phyloP scores from a whole-genome alignment of 192 early-diverging fungal genomes.

The Coemansia sp. region DNA sequence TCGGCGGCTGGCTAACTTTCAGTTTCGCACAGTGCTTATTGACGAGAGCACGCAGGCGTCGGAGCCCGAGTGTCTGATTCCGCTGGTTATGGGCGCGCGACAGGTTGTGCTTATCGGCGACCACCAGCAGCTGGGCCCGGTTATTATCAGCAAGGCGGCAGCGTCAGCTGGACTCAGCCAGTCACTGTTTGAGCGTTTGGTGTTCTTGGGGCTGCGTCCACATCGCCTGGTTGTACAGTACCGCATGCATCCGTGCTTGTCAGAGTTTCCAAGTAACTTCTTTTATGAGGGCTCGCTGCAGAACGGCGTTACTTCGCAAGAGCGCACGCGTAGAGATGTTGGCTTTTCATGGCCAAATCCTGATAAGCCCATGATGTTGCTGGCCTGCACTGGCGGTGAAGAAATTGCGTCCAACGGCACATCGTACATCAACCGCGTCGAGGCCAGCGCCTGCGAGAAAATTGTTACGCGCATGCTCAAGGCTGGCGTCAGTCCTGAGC shows the following conservation, averaged over 20 bases:
- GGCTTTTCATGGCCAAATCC: constrained; percentile 98
- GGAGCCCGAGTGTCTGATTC: constrained; percentile 98
- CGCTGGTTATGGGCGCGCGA: constrained; percentile 91
- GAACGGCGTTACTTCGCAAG: constrained; percentile 92
- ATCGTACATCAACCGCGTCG: constrained; percentile 95
- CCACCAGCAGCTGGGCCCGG: constrained; percentile 98
- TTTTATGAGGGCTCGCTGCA: constrained; percentile 98
- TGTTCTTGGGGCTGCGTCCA: constrained; percentile 88
- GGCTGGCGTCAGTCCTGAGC: constrained; percentile 76
- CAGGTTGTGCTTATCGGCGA: constrained; percentile 98
- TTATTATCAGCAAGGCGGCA: constrained; percentile 96
- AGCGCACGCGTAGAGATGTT: constrained; percentile 81
- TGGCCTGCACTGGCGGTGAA: constrained; percentile 89
- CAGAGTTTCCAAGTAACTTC: constrained; percentile 98
- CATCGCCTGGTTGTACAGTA: constrained; percentile 98
- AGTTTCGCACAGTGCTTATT: constrained; percentile 91
- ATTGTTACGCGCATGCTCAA: constrained; percentile 93
- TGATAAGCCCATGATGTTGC: constrained; percentile 93
- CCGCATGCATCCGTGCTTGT: constrained; percentile 98
- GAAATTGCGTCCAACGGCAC: constrained; percentile 97
- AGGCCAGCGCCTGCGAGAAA: constrained; percentile 96
- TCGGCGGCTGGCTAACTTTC: constrained; percentile 80
- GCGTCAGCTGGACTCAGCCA: constrained; percentile 91
- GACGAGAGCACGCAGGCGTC: constrained; percentile 98
- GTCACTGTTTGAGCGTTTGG: constrained; percentile 94